Base-by-base conservation (phyloP, 192 early-diverging fungal genomes). In the Oehlia diaphana region DNA sequence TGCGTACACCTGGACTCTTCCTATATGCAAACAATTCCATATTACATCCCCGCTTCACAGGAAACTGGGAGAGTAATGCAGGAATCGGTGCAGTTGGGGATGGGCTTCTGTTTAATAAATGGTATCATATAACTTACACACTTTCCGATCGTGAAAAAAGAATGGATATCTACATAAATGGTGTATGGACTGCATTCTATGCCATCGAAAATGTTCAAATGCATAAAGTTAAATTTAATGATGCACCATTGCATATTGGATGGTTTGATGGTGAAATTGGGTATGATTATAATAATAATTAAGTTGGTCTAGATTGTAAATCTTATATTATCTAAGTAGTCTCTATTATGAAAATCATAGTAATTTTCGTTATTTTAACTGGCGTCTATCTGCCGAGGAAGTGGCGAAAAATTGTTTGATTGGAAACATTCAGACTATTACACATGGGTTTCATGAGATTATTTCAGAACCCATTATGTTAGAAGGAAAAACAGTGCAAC, bases 81-180 rank as follows among this genome's bases (percentile, higher is more conserved):
- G 75, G 73, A 33, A 75, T 63, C n/a, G 4, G 39, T 3, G 0
- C 2, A 12, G 35, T n/a, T 8, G 58, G 47, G 10, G 13, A 49
- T 7, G 63, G 9, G 13, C 33, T 77, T 47, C 12, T 31, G 21
- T 5, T 65, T 2, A 50, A 66, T 39, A 33, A 23, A 77, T 77
- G 75, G 75, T 77, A 77, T 6, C 75, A 77, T 77, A 26, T 77
- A 66, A 63, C 63, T 1, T 77, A 77, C 13, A 77, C 63, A 66
- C 75, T 77, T 26, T 77, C 75, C 19, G n/a, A 77, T 28, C 9
- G 42, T 4, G 63, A 66, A 77, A 77, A 77, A 26, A n/a, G 75
- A 50, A 31, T 77, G n/a, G 37, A 77, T 64, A 16, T 76, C 74
- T 76, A 76, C 37, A 39, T 76, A 63, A 28, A 76, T 28, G 74